These are phyloP conservation scores for Tylopilus felleus DNA, from an alignment of 768 basidiomycete species.

Conservation along the genomic window DNA sequence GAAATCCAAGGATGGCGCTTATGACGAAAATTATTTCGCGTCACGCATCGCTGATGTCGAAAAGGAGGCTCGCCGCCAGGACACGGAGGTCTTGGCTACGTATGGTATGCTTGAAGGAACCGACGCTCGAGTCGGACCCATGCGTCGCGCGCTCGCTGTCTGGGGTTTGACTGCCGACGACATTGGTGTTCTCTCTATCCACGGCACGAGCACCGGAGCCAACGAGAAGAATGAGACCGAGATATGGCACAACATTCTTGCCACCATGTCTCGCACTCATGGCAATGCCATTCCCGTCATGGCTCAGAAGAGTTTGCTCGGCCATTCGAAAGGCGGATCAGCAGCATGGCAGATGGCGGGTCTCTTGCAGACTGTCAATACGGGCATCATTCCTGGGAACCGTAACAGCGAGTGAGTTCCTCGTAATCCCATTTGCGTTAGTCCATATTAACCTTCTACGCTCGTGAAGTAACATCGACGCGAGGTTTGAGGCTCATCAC, in stretches of 20 bases:
- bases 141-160: constrained; percentile 93
- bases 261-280: constrained; percentile 79
- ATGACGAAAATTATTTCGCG: constrained; percentile 69
- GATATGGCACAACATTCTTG: constrained; percentile 95
- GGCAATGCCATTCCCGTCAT: constrained; percentile 98
- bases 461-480: constrained; percentile 78
- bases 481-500: constrained; percentile 83
- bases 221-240: constrained; percentile 98
- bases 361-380: constrained; percentile 77
- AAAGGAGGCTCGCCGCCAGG: constrained; percentile 85
- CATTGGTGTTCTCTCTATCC: constrained; percentile 85
- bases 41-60: constrained; percentile 82
- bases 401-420: constrained; percentile 87
- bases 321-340: constrained; percentile 98
- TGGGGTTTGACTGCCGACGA: constrained; percentile 96
- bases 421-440: background rate
- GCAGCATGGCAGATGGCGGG: constrained; percentile 97
- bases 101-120: constrained; percentile 94
- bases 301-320: constrained; percentile 95
- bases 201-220: constrained; percentile 84
- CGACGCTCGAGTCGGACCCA: constrained; percentile 82
- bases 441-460: background rate
- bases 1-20: constrained; percentile 47
- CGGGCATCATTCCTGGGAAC: constrained; percentile 91
- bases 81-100: constrained; percentile 87